These are phyloP conservation scores for Cantharellus anzutake DNA, from an alignment of 768 basidiomycete species.

Conservation along the genomic window DNA sequence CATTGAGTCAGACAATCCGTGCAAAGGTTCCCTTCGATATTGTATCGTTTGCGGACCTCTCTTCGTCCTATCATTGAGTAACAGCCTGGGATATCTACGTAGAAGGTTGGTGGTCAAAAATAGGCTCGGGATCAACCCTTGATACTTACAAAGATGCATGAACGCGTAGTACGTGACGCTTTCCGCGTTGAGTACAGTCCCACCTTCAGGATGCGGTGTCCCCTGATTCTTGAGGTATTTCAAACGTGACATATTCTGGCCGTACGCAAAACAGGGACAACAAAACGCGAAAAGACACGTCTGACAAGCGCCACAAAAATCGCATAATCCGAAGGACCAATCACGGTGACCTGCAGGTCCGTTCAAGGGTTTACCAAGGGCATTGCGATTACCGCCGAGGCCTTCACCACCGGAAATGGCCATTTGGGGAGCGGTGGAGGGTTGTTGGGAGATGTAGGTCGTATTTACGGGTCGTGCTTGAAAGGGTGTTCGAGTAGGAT, in stretches of 20 bases:
- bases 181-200: constrained; percentile 9
- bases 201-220: constrained; percentile 22
- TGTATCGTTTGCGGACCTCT: not conserved
- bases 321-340: constrained; percentile 15
- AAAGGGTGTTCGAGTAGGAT: too few relatives aligned
- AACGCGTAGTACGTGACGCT: not conserved
- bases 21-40: not conserved
- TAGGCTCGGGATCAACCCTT: not conserved
- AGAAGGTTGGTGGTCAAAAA: constrained; percentile 2
- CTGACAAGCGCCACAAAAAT: constrained; percentile 12
- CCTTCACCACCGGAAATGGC: too few relatives aligned
- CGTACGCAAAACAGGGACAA: constrained; percentile 26
- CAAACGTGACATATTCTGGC: constrained; percentile 23
- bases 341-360: constrained; percentile 15
- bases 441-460: too few relatives aligned
- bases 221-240: constrained; percentile 22
- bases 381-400: constrained; percentile 15
- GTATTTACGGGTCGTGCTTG: too few relatives aligned
- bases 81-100: constrained; percentile 10
- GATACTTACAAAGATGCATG: not conserved
- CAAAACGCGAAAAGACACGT: constrained; percentile 21
- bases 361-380: constrained; percentile 13
- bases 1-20: too few relatives aligned
- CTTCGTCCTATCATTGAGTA: not conserved
- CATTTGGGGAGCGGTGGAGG: too few relatives aligned